Evolutionary conservation across 2,329 filamentous ascomycete species (phyloP), one percentile per base, ranked within the genome.

Genomic region (Fusarium beomiforme): DNA sequence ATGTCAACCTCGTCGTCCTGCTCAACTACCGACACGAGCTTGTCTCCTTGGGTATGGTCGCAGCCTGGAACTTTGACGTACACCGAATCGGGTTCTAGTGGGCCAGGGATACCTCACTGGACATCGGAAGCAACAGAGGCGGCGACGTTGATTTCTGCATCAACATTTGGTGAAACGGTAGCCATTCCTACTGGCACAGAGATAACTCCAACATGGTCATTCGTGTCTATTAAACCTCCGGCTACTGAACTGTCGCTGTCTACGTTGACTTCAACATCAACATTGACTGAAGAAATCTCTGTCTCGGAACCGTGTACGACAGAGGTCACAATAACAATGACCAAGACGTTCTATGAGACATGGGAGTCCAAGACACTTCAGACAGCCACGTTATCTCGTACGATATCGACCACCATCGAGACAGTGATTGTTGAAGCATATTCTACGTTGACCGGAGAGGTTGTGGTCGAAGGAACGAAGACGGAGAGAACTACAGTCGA

Each of bases 311-410:
- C 70, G 8, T 76, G 75, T 51, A 75, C 73, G 19, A 72, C 70
- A 19, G 75, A 76, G 42, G 49, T 77, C 41, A 76, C 75, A 6
- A 63, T 77, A 7, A 77, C 75, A 8, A 73, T 77, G 47, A 77
- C 75, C 17, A 73, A 63, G 46, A 77, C 75, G 10, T 53, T 77
- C 39, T 58, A 70, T 8, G 67, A 76, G 69, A 77, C 75, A 51
- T 76, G 64, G 70, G 58, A 69, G 64, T 75, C 72, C 17, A 70
- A 67, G 42, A 49, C 54, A 16, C 64, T 71, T 8, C 39, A 67
- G 9, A 70, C 69, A 29, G 53, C 63, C 17, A 75, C 64, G 3
- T 21, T 77, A 42, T 42, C 70, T 26, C 71, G 67, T 37, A 76
- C 75, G 3, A 41, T 65, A 53, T 63, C 73, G 19, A 68, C 68